These are phyloP conservation scores for Ogataea paraovalis DNA, from an alignment of 805 yeast species.

Conservation along the genomic window DNA sequence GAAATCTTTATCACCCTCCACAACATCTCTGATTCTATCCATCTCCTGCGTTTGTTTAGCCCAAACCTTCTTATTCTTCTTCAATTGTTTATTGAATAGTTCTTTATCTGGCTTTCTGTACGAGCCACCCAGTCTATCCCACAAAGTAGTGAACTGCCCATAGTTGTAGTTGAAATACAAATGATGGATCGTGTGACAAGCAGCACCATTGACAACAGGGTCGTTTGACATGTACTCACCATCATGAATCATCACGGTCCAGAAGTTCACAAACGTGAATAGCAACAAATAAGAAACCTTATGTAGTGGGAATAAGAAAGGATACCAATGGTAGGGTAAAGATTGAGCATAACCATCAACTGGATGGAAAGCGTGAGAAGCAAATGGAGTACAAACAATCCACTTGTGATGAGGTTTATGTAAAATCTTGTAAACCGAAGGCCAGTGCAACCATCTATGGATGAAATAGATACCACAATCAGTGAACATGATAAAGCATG, in stretches of 20 bases:
- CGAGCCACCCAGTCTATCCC: slow-evolving; percentile 95
- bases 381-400: slow-evolving; percentile 98
- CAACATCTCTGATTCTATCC: slow-evolving; percentile 72
- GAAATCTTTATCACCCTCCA: slow-evolving; percentile 77
- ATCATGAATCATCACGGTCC: slow-evolving; percentile 99
- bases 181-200: slow-evolving; percentile 97
- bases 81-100: slow-evolving; percentile 62
- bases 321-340: slow-evolving; percentile 88
- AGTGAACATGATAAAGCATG: slow-evolving; percentile 83
- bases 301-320: slow-evolving; percentile 88
- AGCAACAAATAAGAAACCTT: slow-evolving; percentile 76
- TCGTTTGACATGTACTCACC: slow-evolving; percentile 93
- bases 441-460: slow-evolving; percentile 94
- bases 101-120: slow-evolving; percentile 90
- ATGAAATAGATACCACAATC: slow-evolving; percentile 89
- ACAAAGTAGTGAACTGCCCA: slow-evolving; percentile 95
- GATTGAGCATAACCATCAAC: slow-evolving; percentile 94
- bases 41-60: slow-evolving; percentile 63
- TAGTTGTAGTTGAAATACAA: slow-evolving; percentile 96
- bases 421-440: slow-evolving; percentile 72
- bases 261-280: slow-evolving; percentile 89
- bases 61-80: slow-evolving; percentile 61
- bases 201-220: slow-evolving; percentile 94
- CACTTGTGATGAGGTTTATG: slow-evolving; percentile 99
- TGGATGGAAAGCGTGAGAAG: slow-evolving; percentile 98